Evolutionary conservation across 2,329 filamentous ascomycete genomes (phyloP).

Genomic region (Botrytis aclada): DNA sequence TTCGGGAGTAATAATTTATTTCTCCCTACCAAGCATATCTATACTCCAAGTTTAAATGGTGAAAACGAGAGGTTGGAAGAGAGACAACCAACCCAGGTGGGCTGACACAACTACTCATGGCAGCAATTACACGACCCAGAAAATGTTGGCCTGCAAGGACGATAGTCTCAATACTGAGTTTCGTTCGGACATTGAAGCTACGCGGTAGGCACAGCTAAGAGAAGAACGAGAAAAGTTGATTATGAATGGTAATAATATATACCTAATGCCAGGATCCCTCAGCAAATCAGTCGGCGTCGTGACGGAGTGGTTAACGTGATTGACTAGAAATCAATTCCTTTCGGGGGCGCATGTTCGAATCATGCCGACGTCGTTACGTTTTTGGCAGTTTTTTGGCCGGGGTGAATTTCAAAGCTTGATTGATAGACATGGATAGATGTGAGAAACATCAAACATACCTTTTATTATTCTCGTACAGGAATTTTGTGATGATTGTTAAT

Average conservation of each 20-base stretch:
- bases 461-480: background rate
- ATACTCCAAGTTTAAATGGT: background rate
- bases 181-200: background rate
- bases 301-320: conserved; percentile 12
- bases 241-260: background rate
- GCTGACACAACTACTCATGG: background rate
- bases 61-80: background rate
- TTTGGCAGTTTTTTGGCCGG: background rate
- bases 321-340: conserved; percentile 11
- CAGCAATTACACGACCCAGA: background rate
- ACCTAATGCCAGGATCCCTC: fast-evolving
- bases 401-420: background rate
- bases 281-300: background rate
- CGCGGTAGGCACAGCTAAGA: background rate
- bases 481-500: background rate
- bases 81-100: background rate
- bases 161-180: background rate
- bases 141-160: background rate
- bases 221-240: background rate
- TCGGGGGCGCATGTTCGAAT: conserved; percentile 6
- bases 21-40: background rate
- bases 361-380: background rate
- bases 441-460: background rate
- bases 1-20: background rate
- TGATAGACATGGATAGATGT: background rate